phyloP scores from a whole-genome alignment of 2,329 filamentous ascomycete species.

The Lachnellula cervina region DNA sequence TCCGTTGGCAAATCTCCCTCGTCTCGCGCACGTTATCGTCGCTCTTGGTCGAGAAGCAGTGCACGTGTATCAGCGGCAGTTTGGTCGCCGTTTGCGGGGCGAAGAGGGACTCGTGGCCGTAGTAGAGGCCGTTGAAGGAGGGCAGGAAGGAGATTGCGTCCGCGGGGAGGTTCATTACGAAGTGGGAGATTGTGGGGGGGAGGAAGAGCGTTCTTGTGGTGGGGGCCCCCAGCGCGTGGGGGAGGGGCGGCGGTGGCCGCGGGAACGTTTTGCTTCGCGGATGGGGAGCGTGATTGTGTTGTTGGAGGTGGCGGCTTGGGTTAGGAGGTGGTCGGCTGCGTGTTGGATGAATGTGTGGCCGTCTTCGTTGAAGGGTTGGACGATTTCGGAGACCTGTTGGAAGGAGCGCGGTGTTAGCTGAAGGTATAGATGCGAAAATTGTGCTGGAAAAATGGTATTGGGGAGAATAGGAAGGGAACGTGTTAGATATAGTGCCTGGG shows the following conservation, averaged over 20 bases:
- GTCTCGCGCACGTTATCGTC: conserved; percentile 64
- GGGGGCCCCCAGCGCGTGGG: conserved; percentile 26
- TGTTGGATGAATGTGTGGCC: conserved; percentile 73
- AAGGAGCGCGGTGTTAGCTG: conserved; percentile 8
- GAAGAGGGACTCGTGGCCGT: conserved; percentile 64
- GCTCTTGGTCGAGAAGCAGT: conserved; percentile 85
- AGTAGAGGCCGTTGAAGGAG: conserved; percentile 73
- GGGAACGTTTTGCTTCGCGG: conserved; percentile 34
- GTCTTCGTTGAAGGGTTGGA: conserved; percentile 76
- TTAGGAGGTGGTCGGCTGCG: conserved; percentile 57
- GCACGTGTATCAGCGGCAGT: conserved; percentile 84
- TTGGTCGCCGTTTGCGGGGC: conserved; percentile 50
- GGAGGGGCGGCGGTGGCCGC: conserved; percentile 25
- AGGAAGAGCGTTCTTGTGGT: conserved; percentile 45
- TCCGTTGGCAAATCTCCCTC: conserved; percentile 59
- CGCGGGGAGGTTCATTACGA: conserved; percentile 96
- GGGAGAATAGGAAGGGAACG: too few relatives aligned
- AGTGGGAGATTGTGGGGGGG: conserved; percentile 80
- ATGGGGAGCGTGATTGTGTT: conserved; percentile 46
- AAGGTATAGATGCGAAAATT: not conserved
- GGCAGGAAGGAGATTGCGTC: conserved; percentile 79
- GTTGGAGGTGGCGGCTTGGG: conserved; percentile 44
- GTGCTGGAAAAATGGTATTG: too few relatives aligned
- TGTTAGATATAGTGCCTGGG: conserved; percentile 17
- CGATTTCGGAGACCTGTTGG: conserved; percentile 59